Evolutionary conservation across 768 basidiomycete species (phyloP).

Genomic region (Omphalotus guepiniiformis): DNA sequence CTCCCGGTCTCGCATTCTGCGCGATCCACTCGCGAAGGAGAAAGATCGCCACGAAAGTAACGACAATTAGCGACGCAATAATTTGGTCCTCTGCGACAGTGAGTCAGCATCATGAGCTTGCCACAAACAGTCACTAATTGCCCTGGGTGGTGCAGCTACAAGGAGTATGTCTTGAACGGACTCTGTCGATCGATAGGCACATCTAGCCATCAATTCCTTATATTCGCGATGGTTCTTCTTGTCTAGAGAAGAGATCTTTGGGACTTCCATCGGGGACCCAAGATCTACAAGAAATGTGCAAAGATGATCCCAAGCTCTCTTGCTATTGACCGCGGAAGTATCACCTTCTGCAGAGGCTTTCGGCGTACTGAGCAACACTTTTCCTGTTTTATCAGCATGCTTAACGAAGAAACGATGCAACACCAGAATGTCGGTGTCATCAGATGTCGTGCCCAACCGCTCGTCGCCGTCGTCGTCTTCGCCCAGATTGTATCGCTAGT

Average conservation of each 20-base stretch:
- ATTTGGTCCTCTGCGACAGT: no score
- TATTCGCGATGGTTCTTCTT: slow-evolving; percentile 60
- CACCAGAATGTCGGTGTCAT: slow-evolving; percentile 80
- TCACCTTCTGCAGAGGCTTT: slow-evolving; percentile 55
- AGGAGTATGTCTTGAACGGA: slow-evolving; percentile 66
- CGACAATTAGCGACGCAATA: slow-evolving; percentile 85
- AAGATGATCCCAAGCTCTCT: slow-evolving; percentile 79
- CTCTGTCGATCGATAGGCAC: slow-evolving; percentile 54
- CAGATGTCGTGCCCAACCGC: slow-evolving; percentile 72
- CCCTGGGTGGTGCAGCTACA: slow-evolving; percentile 43
- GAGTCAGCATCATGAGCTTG: no score
- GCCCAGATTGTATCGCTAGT: slow-evolving; percentile 17
- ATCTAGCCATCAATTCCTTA: slow-evolving; percentile 62
- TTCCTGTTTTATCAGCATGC: slow-evolving; percentile 84
- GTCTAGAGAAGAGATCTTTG: slow-evolving; percentile 46
- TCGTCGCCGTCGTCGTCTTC: slow-evolving; percentile 67
- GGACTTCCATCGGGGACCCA: slow-evolving; percentile 63
- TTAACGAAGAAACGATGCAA: slow-evolving; percentile 82
- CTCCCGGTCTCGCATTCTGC: slow-evolving; percentile 83
- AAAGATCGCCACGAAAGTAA: slow-evolving; percentile 84
- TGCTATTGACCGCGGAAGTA: slow-evolving; percentile 55
- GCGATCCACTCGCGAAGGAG: slow-evolving; percentile 94
- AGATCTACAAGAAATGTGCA: slow-evolving; percentile 79
- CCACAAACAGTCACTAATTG: slow-evolving; percentile 21
- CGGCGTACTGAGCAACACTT: slow-evolving; percentile 73